Conservation (phyloP, 257 asterid species). For the Lavandula angustifolia region DNA sequence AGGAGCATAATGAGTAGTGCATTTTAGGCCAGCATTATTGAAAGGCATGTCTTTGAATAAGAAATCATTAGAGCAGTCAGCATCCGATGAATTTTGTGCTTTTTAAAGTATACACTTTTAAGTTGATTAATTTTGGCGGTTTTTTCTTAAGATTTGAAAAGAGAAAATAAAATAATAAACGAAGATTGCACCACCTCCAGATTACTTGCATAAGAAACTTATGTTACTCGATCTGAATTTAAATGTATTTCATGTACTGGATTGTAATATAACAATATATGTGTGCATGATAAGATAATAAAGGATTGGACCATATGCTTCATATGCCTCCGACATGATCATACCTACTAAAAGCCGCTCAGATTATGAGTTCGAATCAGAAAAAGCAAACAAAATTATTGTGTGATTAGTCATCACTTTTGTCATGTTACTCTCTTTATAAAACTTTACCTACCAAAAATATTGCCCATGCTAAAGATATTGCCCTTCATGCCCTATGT, state of each 20-base stretch:
- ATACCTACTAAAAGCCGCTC: constrained; percentile 31
- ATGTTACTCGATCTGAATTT: neutral
- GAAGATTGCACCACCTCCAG: too few species aligned
- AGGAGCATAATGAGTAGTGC: constrained; percentile 18
- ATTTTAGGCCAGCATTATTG: constrained; percentile 15
- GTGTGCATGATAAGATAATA: neutral
- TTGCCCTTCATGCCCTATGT: neutral
- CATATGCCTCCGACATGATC: constrained; percentile 30
- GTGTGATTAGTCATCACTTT: neutral
- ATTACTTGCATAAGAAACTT: too few species aligned
- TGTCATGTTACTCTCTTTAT: neutral
- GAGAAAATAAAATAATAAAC: too few species aligned
- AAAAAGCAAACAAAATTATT: neutral
- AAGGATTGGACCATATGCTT: constrained; percentile 24
- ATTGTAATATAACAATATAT: constrained; percentile 3
- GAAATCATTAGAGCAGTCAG: constrained; percentile 27
- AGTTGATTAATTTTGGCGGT: too few species aligned
- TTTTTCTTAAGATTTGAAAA: too few species aligned
- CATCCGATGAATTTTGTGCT: constrained; percentile 23
- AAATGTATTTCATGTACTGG: neutral
- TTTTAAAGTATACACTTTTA: neutral
- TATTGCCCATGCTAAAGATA: neutral
- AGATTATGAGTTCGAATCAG: constrained; percentile 8
- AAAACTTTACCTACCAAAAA: constrained; percentile 2
- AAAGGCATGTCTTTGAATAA: constrained; percentile 13